phyloP scores from a whole-genome alignment of 2,329 filamentous ascomycete species.

The Pyrenophora graminea region DNA sequence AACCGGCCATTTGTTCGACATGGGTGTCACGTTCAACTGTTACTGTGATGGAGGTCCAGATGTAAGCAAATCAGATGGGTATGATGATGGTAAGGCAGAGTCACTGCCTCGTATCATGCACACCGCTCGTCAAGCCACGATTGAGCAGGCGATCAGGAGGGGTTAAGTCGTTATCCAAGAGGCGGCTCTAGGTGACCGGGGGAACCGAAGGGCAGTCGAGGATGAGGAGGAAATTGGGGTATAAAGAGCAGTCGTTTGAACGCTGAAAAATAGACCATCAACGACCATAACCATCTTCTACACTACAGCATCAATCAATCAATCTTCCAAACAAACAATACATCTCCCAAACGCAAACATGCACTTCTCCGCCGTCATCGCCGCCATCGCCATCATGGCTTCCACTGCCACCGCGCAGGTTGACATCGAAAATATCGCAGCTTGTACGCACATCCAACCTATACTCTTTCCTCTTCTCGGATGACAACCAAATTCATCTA shows the following conservation, averaged over 20 bases:
- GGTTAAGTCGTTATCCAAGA: too few relatives aligned
- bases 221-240: not conserved
- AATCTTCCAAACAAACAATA: not conserved
- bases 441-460: not conserved
- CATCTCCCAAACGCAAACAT: conserved; percentile 9
- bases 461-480: not conserved
- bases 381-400: conserved; percentile 8
- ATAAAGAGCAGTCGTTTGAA: not conserved
- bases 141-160: too few relatives aligned
- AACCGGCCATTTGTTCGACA: too few relatives aligned
- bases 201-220: too few relatives aligned
- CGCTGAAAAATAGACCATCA: not conserved
- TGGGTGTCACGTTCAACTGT: too few relatives aligned
- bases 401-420: conserved; percentile 6
- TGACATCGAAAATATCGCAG: conserved; percentile 6
- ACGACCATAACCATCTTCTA: not conserved
- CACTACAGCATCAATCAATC: not conserved
- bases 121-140: too few relatives aligned
- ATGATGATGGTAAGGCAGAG: too few relatives aligned
- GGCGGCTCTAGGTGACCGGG: too few relatives aligned
- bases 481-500: not conserved
- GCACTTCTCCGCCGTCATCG: conserved; percentile 7
- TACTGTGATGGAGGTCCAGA: too few relatives aligned
- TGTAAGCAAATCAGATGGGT: too few relatives aligned
- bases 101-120: too few relatives aligned